Percentiles rank a stretch among this genome's conserved stretches.
Conservation (phyloP, 768 basidiomycete genomes). For the Udeniomyces megalosporus region DNA sequence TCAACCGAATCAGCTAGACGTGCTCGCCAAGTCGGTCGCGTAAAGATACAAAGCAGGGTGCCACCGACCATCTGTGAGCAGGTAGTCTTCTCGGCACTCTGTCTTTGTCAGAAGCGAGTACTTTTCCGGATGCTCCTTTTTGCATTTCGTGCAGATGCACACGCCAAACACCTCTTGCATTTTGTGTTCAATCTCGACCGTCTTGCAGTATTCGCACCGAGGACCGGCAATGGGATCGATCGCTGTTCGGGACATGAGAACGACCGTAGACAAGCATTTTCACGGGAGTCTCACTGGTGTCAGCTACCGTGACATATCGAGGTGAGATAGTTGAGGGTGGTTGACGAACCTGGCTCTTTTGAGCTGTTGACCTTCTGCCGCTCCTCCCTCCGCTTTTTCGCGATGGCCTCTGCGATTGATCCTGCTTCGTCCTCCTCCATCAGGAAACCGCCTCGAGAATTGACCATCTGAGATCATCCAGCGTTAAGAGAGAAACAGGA, state of each 20-base stretch:
- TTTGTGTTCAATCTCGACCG: constrained; percentile 73
- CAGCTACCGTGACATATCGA: background rate
- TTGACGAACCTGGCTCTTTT: constrained; percentile 24
- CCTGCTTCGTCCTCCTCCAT: constrained; percentile 58
- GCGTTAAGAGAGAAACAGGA: background rate
- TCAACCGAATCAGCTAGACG: too few relatives aligned
- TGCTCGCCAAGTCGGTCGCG: too few relatives aligned
- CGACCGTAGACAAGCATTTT: too few relatives aligned
- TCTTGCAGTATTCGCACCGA: constrained; percentile 67
- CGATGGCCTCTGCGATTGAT: constrained; percentile 42
- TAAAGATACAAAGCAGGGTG: too few relatives aligned
- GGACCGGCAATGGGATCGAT: constrained; percentile 58
- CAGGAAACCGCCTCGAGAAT: constrained; percentile 89
- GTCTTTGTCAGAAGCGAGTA: constrained; percentile 95
- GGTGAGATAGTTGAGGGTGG: background rate
- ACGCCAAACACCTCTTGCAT: constrained; percentile 65
- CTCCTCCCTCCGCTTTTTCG: constrained; percentile 57
- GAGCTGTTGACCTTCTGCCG: constrained; percentile 46
- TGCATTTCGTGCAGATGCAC: constrained; percentile 75
- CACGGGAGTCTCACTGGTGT: too few relatives aligned
- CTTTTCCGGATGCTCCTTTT: constrained; percentile 74
- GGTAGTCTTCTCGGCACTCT: constrained; percentile 95
- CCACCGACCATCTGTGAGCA: constrained; percentile 89
- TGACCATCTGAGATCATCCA: constrained; percentile 48
- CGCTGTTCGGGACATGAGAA: too few relatives aligned